Conservation (phyloP, 2,329 filamentous ascomycete genomes). For the Sporothrix humicola region DNA sequence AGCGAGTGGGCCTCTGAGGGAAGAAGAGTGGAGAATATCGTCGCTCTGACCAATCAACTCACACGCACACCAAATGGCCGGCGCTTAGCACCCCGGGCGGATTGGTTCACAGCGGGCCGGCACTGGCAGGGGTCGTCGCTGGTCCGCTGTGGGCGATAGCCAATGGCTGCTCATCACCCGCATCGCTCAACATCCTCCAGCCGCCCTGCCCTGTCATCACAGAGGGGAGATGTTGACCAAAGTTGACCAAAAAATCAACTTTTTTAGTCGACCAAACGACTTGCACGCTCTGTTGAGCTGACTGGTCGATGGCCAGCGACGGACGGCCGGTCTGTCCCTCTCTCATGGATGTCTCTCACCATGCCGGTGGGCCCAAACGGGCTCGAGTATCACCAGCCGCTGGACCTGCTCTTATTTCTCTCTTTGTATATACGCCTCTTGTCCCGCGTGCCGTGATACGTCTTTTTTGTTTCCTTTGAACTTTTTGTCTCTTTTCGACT, state of each 20-base stretch:
- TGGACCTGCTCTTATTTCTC: neutral
- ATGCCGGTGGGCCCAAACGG: slow-evolving; percentile 29
- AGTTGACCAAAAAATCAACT: too few species aligned
- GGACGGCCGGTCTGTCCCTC: too few species aligned
- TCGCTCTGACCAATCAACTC: neutral
- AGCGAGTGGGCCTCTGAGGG: neutral
- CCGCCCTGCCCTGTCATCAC: slow-evolving; percentile 17
- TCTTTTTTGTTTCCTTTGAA: neutral
- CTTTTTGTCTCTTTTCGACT: neutral
- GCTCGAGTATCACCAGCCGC: slow-evolving; percentile 39
- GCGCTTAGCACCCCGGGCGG: slow-evolving; percentile 36
- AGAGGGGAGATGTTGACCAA: neutral
- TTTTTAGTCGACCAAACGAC: too few species aligned
- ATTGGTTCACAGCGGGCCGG: slow-evolving; percentile 39
- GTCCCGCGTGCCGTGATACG: slow-evolving; percentile 23
- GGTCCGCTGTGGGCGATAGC: too few species aligned
- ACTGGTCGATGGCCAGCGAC: neutral
- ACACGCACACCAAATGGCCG: neutral
- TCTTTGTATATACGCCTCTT: slow-evolving; percentile 29
- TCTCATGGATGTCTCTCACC: too few species aligned
- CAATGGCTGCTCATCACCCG: too few species aligned
- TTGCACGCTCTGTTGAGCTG: neutral
- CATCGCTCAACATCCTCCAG: neutral
- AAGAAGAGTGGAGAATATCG: neutral
- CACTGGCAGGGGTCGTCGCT: slow-evolving; percentile 40